A percentile compares a stretch with the other conserved stretches of the same genome.
Conservation (phyloP, 257 asterid species). For the Lycium ferocissimum region DNA sequence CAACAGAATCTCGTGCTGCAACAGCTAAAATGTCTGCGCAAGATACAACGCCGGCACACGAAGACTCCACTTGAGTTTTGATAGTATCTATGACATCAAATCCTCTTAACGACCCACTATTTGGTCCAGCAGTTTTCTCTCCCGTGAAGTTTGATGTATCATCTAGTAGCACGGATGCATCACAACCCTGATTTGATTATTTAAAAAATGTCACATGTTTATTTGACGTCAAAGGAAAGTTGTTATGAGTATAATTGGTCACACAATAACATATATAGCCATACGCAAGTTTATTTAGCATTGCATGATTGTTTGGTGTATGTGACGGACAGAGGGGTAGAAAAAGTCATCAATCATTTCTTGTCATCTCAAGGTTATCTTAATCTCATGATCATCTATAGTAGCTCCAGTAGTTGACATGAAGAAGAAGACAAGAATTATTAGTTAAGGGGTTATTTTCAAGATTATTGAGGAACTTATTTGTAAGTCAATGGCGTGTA, state of each 20-base stretch:
- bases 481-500: not conserved
- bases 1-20: conserved; percentile 84
- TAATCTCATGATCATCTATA: not conserved
- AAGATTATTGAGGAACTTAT: not conserved
- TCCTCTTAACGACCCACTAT: conserved; percentile 70
- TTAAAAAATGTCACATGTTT: not conserved
- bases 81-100: conserved; percentile 86
- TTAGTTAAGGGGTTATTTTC: conserved; percentile 9
- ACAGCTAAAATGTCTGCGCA: conserved; percentile 90
- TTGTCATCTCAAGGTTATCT: not conserved
- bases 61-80: conserved; percentile 68
- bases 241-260: not conserved
- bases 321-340: too few species aligned
- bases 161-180: conserved; percentile 79
- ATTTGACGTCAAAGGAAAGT: not conserved
- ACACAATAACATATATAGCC: not conserved
- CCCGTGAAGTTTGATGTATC: conserved; percentile 60
- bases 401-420: not conserved
- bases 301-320: too few species aligned
- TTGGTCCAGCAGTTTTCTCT: conserved; percentile 87
- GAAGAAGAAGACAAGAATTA: not conserved
- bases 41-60: conserved; percentile 74
- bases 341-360: not conserved
- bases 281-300: too few species aligned
- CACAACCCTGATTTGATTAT: conserved; percentile 70